These are phyloP conservation scores for Aspergillus bombycis DNA, from an alignment of 2,329 filamentous ascomycete genomes.

Conservation along the genomic window DNA sequence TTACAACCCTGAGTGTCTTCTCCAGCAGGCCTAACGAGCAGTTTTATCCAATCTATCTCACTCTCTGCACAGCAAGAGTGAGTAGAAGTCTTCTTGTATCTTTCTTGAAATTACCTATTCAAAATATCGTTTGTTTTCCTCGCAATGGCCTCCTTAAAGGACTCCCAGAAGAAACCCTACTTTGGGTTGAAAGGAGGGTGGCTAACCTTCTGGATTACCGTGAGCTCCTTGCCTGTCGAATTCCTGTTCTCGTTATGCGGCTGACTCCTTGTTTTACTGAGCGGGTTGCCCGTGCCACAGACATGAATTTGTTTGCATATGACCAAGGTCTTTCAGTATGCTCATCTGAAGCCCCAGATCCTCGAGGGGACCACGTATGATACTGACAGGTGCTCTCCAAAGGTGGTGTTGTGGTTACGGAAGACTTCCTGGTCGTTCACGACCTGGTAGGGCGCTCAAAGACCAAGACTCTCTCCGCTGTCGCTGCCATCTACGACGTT, in stretches of 20 bases:
- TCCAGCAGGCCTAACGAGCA: no score
- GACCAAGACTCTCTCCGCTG: conserved; percentile 45
- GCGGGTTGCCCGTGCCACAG: conserved; percentile 49
- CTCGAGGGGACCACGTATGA: no score
- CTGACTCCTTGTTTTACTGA: neutral
- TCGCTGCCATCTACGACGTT: conserved; percentile 62
- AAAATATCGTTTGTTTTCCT: neutral
- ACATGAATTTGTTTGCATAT: conserved; percentile 53
- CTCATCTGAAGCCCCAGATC: neutral
- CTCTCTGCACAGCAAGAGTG: no score
- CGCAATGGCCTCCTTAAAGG: neutral
- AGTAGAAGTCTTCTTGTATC: no score
- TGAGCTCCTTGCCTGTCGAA: conserved; percentile 18
- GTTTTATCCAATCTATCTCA: no score
- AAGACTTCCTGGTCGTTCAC: conserved; percentile 55
- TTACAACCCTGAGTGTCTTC: no score
- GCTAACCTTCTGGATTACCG: conserved; percentile 60
- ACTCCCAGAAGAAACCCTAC: conserved; percentile 45
- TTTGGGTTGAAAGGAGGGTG: conserved; percentile 58
- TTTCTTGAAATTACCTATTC: neutral
- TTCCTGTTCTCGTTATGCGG: no score
- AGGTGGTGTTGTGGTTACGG: conserved; percentile 58
- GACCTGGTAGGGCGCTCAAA: conserved; percentile 45
- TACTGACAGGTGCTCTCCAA: neutral
- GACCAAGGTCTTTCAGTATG: conserved; percentile 56